phyloP scores from a whole-genome alignment of 768 basidiomycete genomes.

The Kwoniella newhampshirensis region DNA sequence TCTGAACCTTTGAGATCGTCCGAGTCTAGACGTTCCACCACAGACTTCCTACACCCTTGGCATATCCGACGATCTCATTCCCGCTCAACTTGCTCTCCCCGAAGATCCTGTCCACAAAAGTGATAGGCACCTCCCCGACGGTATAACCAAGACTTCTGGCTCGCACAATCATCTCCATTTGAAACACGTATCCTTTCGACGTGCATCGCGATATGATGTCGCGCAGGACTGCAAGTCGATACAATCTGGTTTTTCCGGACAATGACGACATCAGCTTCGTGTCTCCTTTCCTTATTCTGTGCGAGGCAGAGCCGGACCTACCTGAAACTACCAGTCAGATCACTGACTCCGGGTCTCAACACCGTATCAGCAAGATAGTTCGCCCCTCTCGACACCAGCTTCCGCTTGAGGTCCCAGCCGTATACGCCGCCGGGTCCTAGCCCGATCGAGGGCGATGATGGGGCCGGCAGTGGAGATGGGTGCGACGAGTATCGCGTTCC shows the following conservation, averaged over 20 bases:
- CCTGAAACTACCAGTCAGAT: conserved; percentile 89
- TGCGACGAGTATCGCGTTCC: conserved; percentile 75
- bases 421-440: conserved; percentile 75
- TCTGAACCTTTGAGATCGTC: no score
- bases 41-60: conserved; percentile 77
- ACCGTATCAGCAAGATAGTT: conserved; percentile 87
- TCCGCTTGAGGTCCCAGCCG: conserved; percentile 89
- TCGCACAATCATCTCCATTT: conserved; percentile 98
- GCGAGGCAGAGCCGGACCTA: no score
- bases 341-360: conserved; percentile 79
- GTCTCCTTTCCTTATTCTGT: no score
- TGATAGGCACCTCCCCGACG: conserved; percentile 88
- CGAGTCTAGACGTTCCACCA: conserved; percentile 69
- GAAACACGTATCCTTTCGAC: conserved; percentile 91
- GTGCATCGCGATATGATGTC: conserved; percentile 81
- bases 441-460: conserved; percentile 61
- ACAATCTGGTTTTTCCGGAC: conserved; percentile 63
- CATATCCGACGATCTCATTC: conserved; percentile 81
- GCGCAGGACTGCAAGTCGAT: conserved; percentile 70
- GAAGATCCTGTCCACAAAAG: conserved; percentile 89
- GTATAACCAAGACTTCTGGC: conserved; percentile 78
- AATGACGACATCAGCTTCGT: no score
- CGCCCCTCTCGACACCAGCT: conserved; percentile 81
- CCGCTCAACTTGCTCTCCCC: conserved; percentile 90
- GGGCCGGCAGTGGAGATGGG: conserved; percentile 41